Evolutionary conservation across 2,329 filamentous ascomycete species (phyloP), one percentile per base, ranked within the genome.

Genomic region (Microcyclospora pomicola): DNA sequence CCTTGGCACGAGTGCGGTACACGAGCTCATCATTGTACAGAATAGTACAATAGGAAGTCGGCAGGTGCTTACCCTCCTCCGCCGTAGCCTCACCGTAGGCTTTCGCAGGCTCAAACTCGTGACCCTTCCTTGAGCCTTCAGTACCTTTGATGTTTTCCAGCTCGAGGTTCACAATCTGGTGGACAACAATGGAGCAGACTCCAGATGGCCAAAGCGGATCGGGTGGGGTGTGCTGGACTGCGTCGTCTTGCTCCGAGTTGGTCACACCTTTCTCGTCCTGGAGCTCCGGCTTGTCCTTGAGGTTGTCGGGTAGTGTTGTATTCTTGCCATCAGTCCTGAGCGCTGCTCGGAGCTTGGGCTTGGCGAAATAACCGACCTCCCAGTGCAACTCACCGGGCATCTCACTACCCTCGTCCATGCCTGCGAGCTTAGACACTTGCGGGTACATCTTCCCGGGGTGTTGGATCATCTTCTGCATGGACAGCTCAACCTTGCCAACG

Each of bases 161-260:
- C 59, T 95, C 86, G 7, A 98, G 71, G 43, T 91, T 93, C 48
- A 95, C 87, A 47, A 96, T 93, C 59, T 96, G 88, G 55, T 96
- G 88, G 16, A 96, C 72, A 32, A 96, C 72, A 29, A 96, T 62
- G 50, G 80, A 86, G 55, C 88, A 77, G 14, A 98, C 69, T 40
- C 91, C 91, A 49, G 82, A 92, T 1, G 88, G 91, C 85, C 86
- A 96, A 6, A 94, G 70, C n/a, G 88, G 88, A 56, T 96, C 88
- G 0, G 88, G 88, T 5, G 91, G 91, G 0, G 87, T 96, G 54
- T 85, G 81, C 32, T 82, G 74, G 2, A 93, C 84, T 2, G 84
- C 85, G 54, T 94, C 83, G 54, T 94, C 85, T 34, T 82, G 70
- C 2, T 72, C 71, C 6, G 65, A 82, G 39, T 83, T 77, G 31